These are phyloP conservation scores for Viridothelium virens DNA, from an alignment of 495 filamentous ascomycete species.

Conservation along the genomic window DNA sequence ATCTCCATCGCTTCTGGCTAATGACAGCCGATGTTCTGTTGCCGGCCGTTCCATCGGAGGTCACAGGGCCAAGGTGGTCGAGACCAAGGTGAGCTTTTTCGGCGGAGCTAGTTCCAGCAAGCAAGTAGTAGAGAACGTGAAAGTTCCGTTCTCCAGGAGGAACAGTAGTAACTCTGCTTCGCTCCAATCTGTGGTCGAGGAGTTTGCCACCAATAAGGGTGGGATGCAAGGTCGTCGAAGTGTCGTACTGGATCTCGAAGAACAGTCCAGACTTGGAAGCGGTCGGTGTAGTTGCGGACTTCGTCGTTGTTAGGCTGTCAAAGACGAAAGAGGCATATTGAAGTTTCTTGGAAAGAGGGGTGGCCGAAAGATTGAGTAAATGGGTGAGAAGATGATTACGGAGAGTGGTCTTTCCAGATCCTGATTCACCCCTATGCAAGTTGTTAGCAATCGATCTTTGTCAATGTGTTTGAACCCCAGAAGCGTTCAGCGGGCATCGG, in stretches of 20 bases:
- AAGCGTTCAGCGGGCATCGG: neutral
- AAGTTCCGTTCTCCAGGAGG: slow-evolving; percentile 95
- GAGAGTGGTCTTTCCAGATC: slow-evolving; percentile 89
- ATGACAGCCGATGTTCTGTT: slow-evolving; percentile 47
- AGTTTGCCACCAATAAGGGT: slow-evolving; percentile 88
- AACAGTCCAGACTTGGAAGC: slow-evolving; percentile 94
- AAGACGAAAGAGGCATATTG: slow-evolving; percentile 92
- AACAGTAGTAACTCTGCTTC: slow-evolving; percentile 80
- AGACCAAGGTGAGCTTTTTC: slow-evolving; percentile 88
- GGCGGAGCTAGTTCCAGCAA: slow-evolving; percentile 82
- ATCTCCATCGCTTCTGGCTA: slow-evolving; percentile 78
- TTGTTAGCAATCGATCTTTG: neutral
- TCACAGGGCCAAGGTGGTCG: slow-evolving; percentile 44
- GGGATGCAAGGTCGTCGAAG: slow-evolving; percentile 67
- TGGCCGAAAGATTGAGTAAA: slow-evolving; percentile 78
- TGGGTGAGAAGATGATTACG: slow-evolving; percentile 79
- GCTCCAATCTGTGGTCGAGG: slow-evolving; percentile 83
- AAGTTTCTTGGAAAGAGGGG: slow-evolving; percentile 83
- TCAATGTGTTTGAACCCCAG: neutral
- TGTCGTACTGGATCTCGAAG: slow-evolving; percentile 93
- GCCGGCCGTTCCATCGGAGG: slow-evolving; percentile 33
- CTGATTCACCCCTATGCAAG: slow-evolving; percentile 62
- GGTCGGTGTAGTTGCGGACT: slow-evolving; percentile 87
- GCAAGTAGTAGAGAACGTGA: slow-evolving; percentile 88
- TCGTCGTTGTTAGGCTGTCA: slow-evolving; percentile 94